These are phyloP conservation scores for Fusarium graminum DNA, from an alignment of 2,329 filamentous ascomycete species.

Conservation along the genomic window DNA sequence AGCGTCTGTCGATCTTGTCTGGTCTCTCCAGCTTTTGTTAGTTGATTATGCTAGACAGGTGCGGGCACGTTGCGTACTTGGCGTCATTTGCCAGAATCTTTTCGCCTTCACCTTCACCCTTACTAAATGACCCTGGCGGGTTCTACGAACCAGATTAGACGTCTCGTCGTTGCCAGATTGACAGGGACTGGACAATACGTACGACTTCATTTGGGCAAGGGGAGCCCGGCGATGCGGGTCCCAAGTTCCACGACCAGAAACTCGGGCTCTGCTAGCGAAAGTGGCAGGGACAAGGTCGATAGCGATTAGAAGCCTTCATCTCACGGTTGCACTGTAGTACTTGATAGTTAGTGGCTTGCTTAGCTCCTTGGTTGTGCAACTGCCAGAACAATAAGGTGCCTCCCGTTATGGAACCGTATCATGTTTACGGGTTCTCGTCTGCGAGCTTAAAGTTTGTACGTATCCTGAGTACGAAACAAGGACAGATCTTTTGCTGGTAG, in stretches of 20 bases:
- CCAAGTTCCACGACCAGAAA: conserved; percentile 47
- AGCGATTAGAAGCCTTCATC: conserved; percentile 30
- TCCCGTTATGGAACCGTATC: conserved; percentile 20
- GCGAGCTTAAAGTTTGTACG: neutral
- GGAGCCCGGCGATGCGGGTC: conserved; percentile 40
- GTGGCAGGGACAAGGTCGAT: conserved; percentile 42
- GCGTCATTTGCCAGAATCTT: conserved; percentile 12
- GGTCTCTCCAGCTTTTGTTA: conserved; percentile 28
- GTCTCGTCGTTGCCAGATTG: conserved; percentile 31
- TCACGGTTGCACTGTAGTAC: conserved; percentile 20
- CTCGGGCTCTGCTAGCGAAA: conserved; percentile 47
- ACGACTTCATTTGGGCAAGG: conserved; percentile 37
- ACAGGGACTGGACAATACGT: conserved; percentile 31
- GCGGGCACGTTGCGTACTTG: conserved; percentile 28
- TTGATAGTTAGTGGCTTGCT: conserved; percentile 21
- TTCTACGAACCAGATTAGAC: conserved; percentile 43
- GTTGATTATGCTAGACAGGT: conserved; percentile 22
- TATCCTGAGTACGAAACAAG: conserved; percentile 10
- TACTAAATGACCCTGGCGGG: conserved; percentile 22
- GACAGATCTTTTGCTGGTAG: conserved; percentile 1
- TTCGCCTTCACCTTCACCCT: conserved; percentile 5
- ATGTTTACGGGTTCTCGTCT: conserved; percentile 3
- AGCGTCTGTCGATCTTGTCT: conserved; percentile 43
- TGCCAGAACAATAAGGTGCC: conserved; percentile 25
- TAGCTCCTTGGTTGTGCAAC: conserved; percentile 28